Conservation (phyloP, 345 rosid genomes). For the Brassica rapa region DNA sequence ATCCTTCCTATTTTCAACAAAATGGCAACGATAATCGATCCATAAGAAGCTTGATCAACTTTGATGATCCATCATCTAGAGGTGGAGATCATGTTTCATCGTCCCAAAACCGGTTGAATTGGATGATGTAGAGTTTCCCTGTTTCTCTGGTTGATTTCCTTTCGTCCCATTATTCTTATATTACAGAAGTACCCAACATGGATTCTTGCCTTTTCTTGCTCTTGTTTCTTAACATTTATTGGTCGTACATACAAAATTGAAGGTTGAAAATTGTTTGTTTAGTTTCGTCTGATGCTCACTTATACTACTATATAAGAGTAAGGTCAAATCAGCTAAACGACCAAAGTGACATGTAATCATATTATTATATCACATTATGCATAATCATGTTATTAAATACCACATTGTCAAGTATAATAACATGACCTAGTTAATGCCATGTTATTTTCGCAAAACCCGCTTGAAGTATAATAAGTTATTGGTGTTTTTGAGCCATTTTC, state of each 20-base stretch:
- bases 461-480: background rate
- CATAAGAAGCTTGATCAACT: constrained; percentile 32
- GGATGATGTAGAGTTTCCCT: constrained; percentile 29
- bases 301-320: background rate
- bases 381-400: background rate
- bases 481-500: too few relatives aligned
- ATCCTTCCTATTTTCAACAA: constrained; percentile 26
- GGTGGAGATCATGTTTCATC: constrained; percentile 38
- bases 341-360: background rate
- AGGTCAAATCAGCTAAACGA: background rate
- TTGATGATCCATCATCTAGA: constrained; percentile 35
- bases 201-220: background rate
- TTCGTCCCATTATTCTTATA: constrained; percentile 1
- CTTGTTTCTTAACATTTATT: constrained; percentile 6
- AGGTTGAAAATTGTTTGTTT: constrained; percentile 11
- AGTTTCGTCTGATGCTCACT: background rate
- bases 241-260: constrained; percentile 23
- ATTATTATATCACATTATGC: background rate
- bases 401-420: background rate
- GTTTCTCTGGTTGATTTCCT: background rate
- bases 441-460: background rate
- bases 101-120: constrained; percentile 32
- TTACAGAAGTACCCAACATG: background rate
- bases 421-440: background rate
- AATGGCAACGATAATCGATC: constrained; percentile 8